These are phyloP conservation scores for Trichosporon coremiiforme DNA, from an alignment of 1,284 basidiomycete genomes.

Conservation along the genomic window DNA sequence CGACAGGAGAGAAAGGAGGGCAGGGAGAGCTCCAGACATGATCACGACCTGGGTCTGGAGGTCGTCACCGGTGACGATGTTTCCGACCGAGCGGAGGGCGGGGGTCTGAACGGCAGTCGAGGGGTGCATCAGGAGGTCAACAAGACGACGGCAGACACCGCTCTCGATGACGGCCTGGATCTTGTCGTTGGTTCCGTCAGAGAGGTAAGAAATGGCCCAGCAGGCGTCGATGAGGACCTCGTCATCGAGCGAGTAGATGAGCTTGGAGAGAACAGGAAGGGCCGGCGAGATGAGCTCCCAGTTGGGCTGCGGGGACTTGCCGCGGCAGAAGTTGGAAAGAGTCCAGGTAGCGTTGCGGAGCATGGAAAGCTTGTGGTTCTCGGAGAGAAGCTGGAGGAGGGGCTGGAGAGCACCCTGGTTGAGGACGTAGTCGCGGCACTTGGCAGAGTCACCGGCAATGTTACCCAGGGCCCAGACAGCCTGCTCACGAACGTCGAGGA, in stretches of 20 bases:
- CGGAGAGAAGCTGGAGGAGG: constrained; percentile 59
- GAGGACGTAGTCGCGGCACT: constrained; percentile 83
- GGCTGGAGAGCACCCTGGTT: constrained; percentile 61
- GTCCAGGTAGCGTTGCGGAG: constrained; percentile 98
- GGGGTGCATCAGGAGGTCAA: constrained; percentile 94
- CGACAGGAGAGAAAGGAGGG: constrained; percentile 85
- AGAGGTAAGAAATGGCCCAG: constrained; percentile 99
- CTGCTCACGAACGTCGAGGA: constrained; percentile 92
- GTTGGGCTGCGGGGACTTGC: constrained; percentile 92
- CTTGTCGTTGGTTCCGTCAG: constrained; percentile 99
- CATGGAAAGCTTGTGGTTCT: constrained; percentile 92
- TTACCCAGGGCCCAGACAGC: constrained; percentile 97
- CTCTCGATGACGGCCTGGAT: constrained; percentile 99
- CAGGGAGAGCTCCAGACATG: constrained; percentile 90
- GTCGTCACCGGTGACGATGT: constrained; percentile 98
- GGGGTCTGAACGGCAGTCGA: constrained; percentile 99
- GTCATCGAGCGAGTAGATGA: constrained; percentile 98
- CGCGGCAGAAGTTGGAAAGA: constrained; percentile 95
- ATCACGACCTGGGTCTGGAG: constrained; percentile 98
- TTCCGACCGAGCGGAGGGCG: constrained; percentile 94
- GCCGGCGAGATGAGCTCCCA: constrained; percentile 96
- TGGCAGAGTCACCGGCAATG: constrained; percentile 92
- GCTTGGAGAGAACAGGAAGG: constrained; percentile 90
- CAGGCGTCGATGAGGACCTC: constrained; percentile 99
- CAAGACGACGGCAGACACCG: constrained; percentile 94